phyloP scores from a whole-genome alignment of 2,329 filamentous ascomycete genomes.

The Hymenoscyphus occultus region DNA sequence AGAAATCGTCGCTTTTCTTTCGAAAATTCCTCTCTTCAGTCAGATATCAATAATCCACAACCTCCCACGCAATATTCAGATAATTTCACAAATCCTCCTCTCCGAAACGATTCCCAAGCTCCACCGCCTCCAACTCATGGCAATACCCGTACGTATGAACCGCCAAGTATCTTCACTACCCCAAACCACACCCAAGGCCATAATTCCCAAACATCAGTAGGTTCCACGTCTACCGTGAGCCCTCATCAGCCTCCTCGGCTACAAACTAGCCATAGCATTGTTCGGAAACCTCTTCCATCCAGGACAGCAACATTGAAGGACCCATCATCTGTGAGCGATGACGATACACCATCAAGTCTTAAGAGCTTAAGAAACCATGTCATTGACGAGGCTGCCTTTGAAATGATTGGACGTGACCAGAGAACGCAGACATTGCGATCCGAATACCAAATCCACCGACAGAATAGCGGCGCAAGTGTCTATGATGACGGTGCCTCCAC shows the following conservation, averaged over 20 bases:
- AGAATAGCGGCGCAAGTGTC: conserved; percentile 38
- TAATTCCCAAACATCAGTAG: conserved; percentile 22
- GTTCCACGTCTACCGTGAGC: conserved; percentile 27
- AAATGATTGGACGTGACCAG: conserved; percentile 33
- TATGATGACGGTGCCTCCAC: conserved; percentile 63
- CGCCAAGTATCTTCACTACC: conserved; percentile 19
- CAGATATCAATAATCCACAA: conserved; percentile 21
- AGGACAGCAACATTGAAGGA: conserved; percentile 39
- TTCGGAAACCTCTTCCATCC: conserved; percentile 52
- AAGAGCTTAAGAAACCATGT: conserved; percentile 42
- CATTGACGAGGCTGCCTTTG: conserved; percentile 50
- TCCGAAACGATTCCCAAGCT: conserved; percentile 11
- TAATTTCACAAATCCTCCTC: conserved; percentile 15
- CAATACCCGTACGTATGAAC: conserved; percentile 23
- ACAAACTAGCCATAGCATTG: conserved; percentile 44
- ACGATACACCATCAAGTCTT: conserved; percentile 39
- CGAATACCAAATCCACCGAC: conserved; percentile 36
- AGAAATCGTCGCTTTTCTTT: conserved; percentile 31
- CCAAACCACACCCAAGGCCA: conserved; percentile 20
- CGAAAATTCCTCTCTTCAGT: conserved; percentile 27
- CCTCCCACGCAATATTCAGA: conserved; percentile 17
- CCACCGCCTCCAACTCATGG: conserved; percentile 10
- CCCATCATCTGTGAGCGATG: conserved; percentile 36
- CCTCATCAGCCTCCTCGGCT: conserved; percentile 25
- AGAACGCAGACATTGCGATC: conserved; percentile 18